Percentiles rank a stretch among this genome's conserved stretches.
Evolutionary conservation across 371 early-diverging fungal species (phyloP).

Genomic region (Mortierella polycephala): DNA sequence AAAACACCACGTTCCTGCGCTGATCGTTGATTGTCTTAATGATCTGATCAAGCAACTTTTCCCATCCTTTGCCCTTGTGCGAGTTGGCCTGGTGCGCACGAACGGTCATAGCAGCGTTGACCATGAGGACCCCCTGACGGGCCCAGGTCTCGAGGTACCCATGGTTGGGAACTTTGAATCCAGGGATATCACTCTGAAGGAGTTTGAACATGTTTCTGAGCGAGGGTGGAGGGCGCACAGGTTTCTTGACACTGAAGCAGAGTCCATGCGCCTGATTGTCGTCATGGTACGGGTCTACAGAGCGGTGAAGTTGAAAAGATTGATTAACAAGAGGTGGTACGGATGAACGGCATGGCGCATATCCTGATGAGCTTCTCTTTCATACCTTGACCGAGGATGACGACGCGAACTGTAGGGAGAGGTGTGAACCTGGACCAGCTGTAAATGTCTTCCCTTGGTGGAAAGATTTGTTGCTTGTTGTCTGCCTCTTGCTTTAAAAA

Average conservation of each 20-base stretch:
- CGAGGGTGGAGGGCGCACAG: constrained; percentile 87
- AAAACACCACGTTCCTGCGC: constrained; percentile 85
- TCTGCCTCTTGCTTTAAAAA: constrained; percentile 69
- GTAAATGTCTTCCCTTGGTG: constrained; percentile 79
- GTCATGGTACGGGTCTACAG: constrained; percentile 96
- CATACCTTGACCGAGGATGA: constrained; percentile 91
- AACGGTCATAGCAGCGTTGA: constrained; percentile 96
- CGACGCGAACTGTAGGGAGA: constrained; percentile 76
- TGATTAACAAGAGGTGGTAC: not conserved
- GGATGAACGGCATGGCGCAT: not conserved
- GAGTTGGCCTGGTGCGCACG: constrained; percentile 85
- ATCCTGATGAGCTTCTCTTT: not conserved
- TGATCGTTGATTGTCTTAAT: constrained; percentile 77
- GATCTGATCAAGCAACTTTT: constrained; percentile 87
- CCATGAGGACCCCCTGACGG: constrained; percentile 93
- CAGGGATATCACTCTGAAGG: constrained; percentile 75
- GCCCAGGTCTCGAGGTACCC: constrained; percentile 86
- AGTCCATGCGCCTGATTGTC: constrained; percentile 94
- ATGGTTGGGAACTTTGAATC: constrained; percentile 69
- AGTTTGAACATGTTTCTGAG: constrained; percentile 95
- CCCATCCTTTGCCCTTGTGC: constrained; percentile 94
- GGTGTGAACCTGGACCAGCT: constrained; percentile 82
- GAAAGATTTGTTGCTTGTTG: constrained; percentile 72
- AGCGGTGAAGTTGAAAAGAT: not conserved
- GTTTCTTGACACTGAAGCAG: constrained; percentile 87